phyloP scores from a whole-genome alignment of 352 stramenopile species.

The Pilasporangium apinafurcum region DNA sequence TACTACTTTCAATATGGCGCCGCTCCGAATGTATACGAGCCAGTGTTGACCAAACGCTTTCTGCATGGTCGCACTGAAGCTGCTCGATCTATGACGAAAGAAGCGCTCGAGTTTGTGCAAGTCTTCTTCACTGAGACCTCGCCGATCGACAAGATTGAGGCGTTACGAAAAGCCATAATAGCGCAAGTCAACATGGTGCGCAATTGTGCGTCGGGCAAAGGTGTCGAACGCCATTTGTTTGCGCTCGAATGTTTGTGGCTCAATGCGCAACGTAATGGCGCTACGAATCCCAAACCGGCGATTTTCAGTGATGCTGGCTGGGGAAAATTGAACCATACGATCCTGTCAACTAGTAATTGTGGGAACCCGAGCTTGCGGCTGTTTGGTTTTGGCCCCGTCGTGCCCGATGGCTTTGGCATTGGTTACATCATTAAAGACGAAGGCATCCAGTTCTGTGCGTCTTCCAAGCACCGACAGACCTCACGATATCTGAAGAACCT shows the following conservation, averaged over 20 bases:
- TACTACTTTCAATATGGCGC: constrained; percentile 93
- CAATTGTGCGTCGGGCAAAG: constrained; percentile 85
- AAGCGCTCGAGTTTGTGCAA: constrained; percentile 87
- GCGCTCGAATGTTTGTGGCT: constrained; percentile 90
- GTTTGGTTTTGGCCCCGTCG: constrained; percentile 93
- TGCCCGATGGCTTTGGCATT: constrained; percentile 93
- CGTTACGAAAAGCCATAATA: constrained; percentile 78
- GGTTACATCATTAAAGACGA: constrained; percentile 98
- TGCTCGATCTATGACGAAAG: constrained; percentile 87
- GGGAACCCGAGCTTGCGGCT: constrained; percentile 92
- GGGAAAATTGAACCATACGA: constrained; percentile 90
- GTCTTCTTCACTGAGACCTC: constrained; percentile 78
- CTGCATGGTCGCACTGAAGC: constrained; percentile 94
- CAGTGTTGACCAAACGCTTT: constrained; percentile 94
- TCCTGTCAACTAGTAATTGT: constrained; percentile 96
- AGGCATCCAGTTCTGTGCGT: constrained; percentile 85
- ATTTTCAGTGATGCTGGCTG: constrained; percentile 90
- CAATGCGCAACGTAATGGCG: constrained; percentile 31
- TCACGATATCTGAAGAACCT: constrained; percentile 82
- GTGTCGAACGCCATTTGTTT: constrained; percentile 93
- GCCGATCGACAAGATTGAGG: constrained; percentile 85
- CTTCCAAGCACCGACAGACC: constrained; percentile 78
- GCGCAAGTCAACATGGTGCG: constrained; percentile 89
- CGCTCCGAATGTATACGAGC: constrained; percentile 91
- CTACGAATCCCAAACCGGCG: constrained; percentile 31